Evolutionary conservation across 2,329 filamentous ascomycete genomes (phyloP), one percentile per base, ranked within the genome.

Genomic region (Nothophaeocryptopus gaeumannii): DNA sequence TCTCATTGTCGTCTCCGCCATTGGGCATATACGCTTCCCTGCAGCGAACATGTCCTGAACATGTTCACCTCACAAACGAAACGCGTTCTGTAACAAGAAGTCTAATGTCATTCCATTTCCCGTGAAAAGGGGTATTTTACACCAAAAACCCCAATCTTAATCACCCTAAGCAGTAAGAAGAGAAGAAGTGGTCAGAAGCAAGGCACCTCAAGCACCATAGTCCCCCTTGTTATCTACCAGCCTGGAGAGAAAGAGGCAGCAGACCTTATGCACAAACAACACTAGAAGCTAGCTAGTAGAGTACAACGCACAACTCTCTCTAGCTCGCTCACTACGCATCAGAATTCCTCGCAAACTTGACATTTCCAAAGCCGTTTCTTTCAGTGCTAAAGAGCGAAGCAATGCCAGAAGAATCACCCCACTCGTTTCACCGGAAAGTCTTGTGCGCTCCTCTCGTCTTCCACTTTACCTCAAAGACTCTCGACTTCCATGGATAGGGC

Each of bases 181-280:
- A 32, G 9, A 35, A 9, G 33, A 35, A 45, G 33, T 35, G 33
- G 33, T 35, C 8, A 14, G 33, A 9, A 45, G 42, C 42, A 45
- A 45, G 34, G 26, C 37, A 26, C 42, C 35, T 34, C 42, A 38
- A 26, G 32, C 42, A 45, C 42, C 42, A 26, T 16, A 45, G 16
- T 29, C 32, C 16, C 20, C 20, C 20, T 7, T 26, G 20, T 26
- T 26, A 45, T 36, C 33, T 34, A 35, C 30, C 42, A 45, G 32
- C 35, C 42, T 34, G 11, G 33, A 36, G 42, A 45, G 42, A 45
- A 26, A 26, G 20, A 26, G 20, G 20, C 20, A 26, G 20, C 20
- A 45, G 42, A 45, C 42, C 29, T 45, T 45, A 45, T 45, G 42
- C 42, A 45, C 42, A 45, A n/a, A 35, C 20, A 26, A 26, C 20